phyloP scores from a whole-genome alignment of 768 basidiomycete species.

The Suillus placidus region DNA sequence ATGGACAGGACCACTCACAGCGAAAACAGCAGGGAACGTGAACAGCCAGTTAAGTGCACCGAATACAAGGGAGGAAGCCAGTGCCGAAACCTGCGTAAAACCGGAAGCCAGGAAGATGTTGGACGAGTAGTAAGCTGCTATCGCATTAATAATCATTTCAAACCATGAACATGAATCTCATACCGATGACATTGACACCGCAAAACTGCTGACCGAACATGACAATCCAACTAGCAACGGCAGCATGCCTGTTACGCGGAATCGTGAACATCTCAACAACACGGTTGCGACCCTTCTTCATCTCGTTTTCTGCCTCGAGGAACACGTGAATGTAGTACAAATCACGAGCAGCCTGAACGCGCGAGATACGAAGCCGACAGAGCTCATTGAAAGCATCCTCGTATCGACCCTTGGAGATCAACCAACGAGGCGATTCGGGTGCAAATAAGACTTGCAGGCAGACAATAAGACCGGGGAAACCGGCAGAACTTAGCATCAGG shows the following conservation, averaged over 20 bases:
- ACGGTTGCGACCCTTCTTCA: slow-evolving; percentile 56
- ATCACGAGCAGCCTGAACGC: slow-evolving; percentile 80
- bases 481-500: slow-evolving; percentile 74
- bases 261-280: slow-evolving; percentile 73
- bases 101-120: slow-evolving; percentile 68
- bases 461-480: slow-evolving; percentile 52
- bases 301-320: slow-evolving; percentile 60
- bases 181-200: slow-evolving; percentile 68
- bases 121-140: slow-evolving; percentile 76
- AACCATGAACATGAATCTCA: slow-evolving; percentile 4
- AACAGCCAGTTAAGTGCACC: slow-evolving; percentile 68
- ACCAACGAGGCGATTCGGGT: slow-evolving; percentile 83
- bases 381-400: slow-evolving; percentile 67
- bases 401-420: slow-evolving; percentile 78
- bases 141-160: not conserved
- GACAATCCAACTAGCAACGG: slow-evolving; percentile 60
- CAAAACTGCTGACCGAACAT: slow-evolving; percentile 88
- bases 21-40: slow-evolving; percentile 65
- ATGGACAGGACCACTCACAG: slow-evolving; percentile 37
- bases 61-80: slow-evolving; percentile 68
- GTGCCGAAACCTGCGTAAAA: slow-evolving; percentile 53
- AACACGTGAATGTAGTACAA: slow-evolving; percentile 77
- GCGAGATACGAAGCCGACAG: slow-evolving; percentile 64
- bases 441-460: slow-evolving; percentile 48
- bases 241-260: slow-evolving; percentile 70